Conservation (phyloP, 495 filamentous ascomycete genomes). For the Podospora comata region DNA sequence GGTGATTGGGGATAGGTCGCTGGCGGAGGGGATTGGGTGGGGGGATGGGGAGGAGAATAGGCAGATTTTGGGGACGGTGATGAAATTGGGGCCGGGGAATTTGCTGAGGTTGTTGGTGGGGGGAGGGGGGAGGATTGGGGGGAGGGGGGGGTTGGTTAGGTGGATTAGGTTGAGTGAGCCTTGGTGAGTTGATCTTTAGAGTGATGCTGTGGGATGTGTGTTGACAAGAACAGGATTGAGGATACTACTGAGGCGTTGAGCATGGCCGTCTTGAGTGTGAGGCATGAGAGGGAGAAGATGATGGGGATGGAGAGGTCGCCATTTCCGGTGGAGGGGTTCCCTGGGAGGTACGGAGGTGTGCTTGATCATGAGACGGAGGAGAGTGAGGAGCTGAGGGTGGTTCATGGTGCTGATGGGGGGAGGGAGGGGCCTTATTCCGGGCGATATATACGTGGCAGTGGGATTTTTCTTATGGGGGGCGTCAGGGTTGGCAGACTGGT, state of each 20-base stretch:
- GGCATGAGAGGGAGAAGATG: background rate
- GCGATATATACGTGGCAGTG: background rate
- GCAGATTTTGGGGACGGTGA: conserved; percentile 35
- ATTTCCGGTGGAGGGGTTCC: background rate
- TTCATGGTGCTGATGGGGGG: conserved; percentile 19
- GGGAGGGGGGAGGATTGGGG: conserved; percentile 31
- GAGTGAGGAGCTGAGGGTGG: conserved; percentile 14
- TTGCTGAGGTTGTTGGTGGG: conserved; percentile 38
- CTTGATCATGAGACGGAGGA: conserved; percentile 18
- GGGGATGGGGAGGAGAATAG: conserved; percentile 26
- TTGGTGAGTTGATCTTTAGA: conserved; percentile 10
- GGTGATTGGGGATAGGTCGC: conserved; percentile 11
- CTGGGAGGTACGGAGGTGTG: conserved; percentile 19
- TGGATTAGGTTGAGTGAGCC: conserved; percentile 24
- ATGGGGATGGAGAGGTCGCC: background rate
- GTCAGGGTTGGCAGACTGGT: conserved; percentile 9
- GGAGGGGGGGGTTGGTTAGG: conserved; percentile 26
- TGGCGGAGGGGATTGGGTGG: conserved; percentile 38
- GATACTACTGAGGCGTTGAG: conserved; percentile 20
- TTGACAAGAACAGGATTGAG: conserved; percentile 19
- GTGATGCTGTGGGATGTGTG: background rate
- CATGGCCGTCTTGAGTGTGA: background rate
- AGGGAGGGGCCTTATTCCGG: conserved; percentile 6
- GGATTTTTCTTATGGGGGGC: background rate
- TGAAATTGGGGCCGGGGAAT: conserved; percentile 39